These are phyloP conservation scores for Chaetomidium leptoderma DNA, from an alignment of 495 filamentous ascomycete species.

Conservation along the genomic window DNA sequence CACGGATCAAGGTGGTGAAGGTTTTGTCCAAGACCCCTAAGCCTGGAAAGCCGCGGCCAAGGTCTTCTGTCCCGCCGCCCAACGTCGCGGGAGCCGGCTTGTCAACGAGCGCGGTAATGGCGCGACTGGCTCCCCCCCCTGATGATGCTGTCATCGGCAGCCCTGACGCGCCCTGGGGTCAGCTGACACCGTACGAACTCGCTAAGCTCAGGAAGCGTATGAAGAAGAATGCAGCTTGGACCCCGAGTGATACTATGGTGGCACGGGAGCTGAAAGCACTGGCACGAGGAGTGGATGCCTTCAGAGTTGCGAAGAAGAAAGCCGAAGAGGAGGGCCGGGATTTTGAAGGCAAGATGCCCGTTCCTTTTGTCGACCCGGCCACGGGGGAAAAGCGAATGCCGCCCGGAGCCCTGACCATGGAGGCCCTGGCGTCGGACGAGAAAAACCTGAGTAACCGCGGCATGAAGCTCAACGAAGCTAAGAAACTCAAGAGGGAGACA, in stretches of 20 bases:
- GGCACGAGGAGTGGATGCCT: conserved; percentile 73
- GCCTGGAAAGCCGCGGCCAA: conserved; percentile 33
- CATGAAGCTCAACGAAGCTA: conserved; percentile 89
- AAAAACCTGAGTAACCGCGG: conserved; percentile 70
- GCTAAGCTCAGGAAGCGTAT: conserved; percentile 87
- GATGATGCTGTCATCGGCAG: conserved; percentile 70
- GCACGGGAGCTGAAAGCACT: conserved; percentile 73
- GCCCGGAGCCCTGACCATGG: conserved; percentile 47
- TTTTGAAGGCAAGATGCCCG: conserved; percentile 50
- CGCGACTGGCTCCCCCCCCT: conserved; percentile 71
- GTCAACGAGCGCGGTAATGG: conserved; percentile 78
- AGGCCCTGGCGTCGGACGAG: conserved; percentile 50
- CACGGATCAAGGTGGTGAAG: conserved; percentile 44
- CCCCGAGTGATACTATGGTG: conserved; percentile 94
- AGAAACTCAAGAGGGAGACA: conserved; percentile 80
- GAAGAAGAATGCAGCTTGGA: conserved; percentile 99
- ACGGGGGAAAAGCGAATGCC: conserved; percentile 45
- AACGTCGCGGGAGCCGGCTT: conserved; percentile 52
- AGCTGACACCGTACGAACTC: conserved; percentile 87
- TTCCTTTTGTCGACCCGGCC: conserved; percentile 44
- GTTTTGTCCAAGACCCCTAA: conserved; percentile 32
- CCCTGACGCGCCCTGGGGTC: conserved; percentile 79
- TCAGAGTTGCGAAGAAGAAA: conserved; percentile 61
- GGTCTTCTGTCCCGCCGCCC: conserved; percentile 46
- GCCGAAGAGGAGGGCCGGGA: conserved; percentile 63